Conservation (phyloP, 345 rosid species). For the Trapa incisa region DNA sequence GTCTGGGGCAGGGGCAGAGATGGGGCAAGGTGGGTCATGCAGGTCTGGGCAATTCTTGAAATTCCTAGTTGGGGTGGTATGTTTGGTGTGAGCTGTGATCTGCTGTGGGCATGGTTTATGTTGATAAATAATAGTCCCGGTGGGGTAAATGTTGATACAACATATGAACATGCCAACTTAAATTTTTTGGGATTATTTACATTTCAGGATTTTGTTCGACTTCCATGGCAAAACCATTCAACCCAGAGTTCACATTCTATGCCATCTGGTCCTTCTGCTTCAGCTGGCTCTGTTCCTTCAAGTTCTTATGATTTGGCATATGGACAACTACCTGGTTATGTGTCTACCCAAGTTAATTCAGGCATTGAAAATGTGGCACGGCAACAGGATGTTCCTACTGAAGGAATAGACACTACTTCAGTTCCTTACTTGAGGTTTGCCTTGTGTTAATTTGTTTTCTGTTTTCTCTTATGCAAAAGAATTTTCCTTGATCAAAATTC, state of each 20-base stretch:
- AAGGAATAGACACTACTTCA: conserved; percentile 43
- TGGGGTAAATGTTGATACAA: background rate
- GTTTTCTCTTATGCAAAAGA: conserved; percentile 2
- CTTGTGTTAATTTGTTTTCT: conserved; percentile 1
- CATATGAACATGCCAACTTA: background rate
- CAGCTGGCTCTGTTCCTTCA: conserved; percentile 38
- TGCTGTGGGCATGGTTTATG: too few species aligned
- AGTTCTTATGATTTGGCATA: conserved; percentile 37
- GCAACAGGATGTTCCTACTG: conserved; percentile 48
- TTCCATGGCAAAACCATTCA: conserved; percentile 94
- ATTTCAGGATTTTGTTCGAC: conserved; percentile 82
- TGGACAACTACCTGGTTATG: conserved; percentile 42
- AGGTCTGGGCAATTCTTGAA: too few species aligned
- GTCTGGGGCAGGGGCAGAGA: too few species aligned
- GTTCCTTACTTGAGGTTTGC: conserved; percentile 47
- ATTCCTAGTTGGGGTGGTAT: background rate
- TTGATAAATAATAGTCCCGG: too few species aligned
- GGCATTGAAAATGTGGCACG: conserved; percentile 46
- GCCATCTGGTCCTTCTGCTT: conserved; percentile 39
- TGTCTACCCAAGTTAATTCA: conserved; percentile 34
- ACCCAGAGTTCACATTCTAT: conserved; percentile 45
- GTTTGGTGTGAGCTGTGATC: background rate
- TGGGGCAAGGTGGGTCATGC: too few species aligned
- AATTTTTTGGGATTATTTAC: background rate
- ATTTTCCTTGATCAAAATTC: background rate